These are phyloP conservation scores for Termitomyces heimii DNA, from an alignment of 768 basidiomycete genomes.

Conservation along the genomic window DNA sequence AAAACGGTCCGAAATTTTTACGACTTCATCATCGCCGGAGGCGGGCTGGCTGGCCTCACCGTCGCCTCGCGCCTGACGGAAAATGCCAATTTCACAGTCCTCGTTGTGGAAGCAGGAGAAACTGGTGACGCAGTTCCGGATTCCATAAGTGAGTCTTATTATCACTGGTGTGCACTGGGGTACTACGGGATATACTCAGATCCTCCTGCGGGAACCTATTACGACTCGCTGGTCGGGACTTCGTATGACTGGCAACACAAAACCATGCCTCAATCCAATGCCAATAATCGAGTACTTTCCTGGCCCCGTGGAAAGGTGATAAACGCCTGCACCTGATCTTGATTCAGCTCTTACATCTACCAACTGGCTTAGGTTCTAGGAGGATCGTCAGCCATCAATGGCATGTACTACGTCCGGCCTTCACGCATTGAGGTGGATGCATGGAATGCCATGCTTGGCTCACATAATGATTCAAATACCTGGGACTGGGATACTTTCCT, in stretches of 20 bases:
- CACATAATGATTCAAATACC: constrained; percentile 21
- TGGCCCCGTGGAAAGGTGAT: constrained; percentile 62
- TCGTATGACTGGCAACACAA: constrained; percentile 52
- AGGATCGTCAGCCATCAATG: constrained; percentile 66
- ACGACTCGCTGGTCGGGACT: constrained; percentile 37
- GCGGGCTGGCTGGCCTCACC: constrained; percentile 31
- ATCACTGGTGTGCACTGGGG: background rate
- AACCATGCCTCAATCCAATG: constrained; percentile 40
- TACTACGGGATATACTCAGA: constrained; percentile 23
- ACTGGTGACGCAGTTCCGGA: constrained; percentile 32
- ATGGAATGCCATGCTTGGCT: constrained; percentile 31
- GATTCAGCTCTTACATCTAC: background rate
- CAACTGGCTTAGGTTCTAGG: constrained; percentile 43
- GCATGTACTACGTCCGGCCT: constrained; percentile 59
- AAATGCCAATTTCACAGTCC: constrained; percentile 26
- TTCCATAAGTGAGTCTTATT: constrained; percentile 25
- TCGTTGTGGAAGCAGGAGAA: constrained; percentile 38
- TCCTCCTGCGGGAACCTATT: constrained; percentile 47
- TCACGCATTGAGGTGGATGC: constrained; percentile 39
- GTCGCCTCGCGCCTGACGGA: constrained; percentile 31
- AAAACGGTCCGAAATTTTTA: constrained; percentile 18
- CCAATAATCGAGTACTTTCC: constrained; percentile 32
- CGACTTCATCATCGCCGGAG: constrained; percentile 30
- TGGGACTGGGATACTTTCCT: constrained; percentile 41
- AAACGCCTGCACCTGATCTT: background rate